Evolutionary conservation across 1,284 basidiomycete species (phyloP).

Genomic region (Cryptococcus hybrid): DNA sequence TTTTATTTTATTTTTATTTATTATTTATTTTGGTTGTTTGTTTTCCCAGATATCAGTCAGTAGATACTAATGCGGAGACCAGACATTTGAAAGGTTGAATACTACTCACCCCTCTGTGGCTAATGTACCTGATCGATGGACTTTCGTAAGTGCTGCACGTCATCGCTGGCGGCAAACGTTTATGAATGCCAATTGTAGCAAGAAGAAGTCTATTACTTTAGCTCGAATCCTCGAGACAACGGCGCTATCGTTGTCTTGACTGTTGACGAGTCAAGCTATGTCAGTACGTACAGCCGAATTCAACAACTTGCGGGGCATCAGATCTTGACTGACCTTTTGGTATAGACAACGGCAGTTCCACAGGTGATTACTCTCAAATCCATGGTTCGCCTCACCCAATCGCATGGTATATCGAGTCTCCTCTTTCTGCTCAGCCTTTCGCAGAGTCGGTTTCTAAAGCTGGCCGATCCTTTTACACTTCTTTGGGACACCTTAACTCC

Average conservation of each 20-base stretch:
- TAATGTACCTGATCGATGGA: slow-evolving; percentile 64
- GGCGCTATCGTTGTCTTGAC: slow-evolving; percentile 66
- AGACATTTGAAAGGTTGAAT: slow-evolving; percentile 66
- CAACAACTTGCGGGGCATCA: too few relatives aligned
- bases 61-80: slow-evolving; percentile 1
- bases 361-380: slow-evolving; percentile 31
- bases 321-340: too few relatives aligned
- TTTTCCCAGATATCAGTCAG: background rate
- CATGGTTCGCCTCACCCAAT: slow-evolving; percentile 47
- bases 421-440: slow-evolving; percentile 56
- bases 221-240: slow-evolving; percentile 65
- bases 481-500: slow-evolving; percentile 69
- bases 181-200: slow-evolving; percentile 16
- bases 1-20: too few relatives aligned
- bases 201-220: slow-evolving; percentile 66
- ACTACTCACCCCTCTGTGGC: slow-evolving; percentile 64
- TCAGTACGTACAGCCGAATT: slow-evolving; percentile 50
- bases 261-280: slow-evolving; percentile 66
- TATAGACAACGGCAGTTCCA: slow-evolving; percentile 35
- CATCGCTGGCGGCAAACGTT: too few relatives aligned
- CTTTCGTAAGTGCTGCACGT: slow-evolving; percentile 34
- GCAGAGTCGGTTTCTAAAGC: slow-evolving; percentile 48
- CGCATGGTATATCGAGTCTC: slow-evolving; percentile 75
- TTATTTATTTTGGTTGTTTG: background rate
- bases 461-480: slow-evolving; percentile 79